These are phyloP conservation scores for Xerocomellus dryophilus DNA, from an alignment of 768 basidiomycete species.

Conservation along the genomic window DNA sequence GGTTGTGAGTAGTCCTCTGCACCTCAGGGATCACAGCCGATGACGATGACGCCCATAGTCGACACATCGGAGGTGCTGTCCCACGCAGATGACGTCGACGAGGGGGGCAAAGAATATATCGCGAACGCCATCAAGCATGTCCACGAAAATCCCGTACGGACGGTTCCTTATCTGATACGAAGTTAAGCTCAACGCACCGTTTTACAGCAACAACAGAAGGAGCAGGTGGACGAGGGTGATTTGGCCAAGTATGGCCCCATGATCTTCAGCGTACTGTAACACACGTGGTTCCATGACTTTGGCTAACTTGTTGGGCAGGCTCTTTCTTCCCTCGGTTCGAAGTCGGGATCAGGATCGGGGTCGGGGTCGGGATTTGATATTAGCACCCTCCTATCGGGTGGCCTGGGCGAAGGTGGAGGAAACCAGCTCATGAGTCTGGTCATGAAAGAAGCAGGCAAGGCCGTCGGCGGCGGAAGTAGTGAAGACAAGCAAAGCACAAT, in stretches of 20 bases:
- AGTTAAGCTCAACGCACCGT: neutral
- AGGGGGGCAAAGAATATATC: conserved; percentile 8
- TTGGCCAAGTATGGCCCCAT: conserved; percentile 21
- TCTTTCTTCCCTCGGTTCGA: conserved; percentile 5
- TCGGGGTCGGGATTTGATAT: conserved; percentile 40
- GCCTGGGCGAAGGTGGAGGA: conserved; percentile 43
- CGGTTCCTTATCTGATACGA: neutral
- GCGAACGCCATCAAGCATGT: conserved; percentile 22
- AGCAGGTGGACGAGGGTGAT: conserved; percentile 10
- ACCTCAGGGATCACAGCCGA: conserved; percentile 5
- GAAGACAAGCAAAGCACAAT: conserved; percentile 77
- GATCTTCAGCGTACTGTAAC: conserved; percentile 13
- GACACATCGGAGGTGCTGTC: conserved; percentile 60
- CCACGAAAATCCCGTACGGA: conserved; percentile 17
- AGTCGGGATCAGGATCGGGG: conserved; percentile 31
- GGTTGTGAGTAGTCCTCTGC: conserved; percentile 20
- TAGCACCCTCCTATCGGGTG: conserved; percentile 27
- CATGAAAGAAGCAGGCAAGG: conserved; percentile 75
- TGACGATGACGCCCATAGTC: conserved; percentile 39
- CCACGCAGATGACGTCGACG: conserved; percentile 37
- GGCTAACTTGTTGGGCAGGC: conserved; percentile 17
- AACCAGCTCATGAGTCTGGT: conserved; percentile 79
- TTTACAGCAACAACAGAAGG: conserved; percentile 14
- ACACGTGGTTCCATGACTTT: neutral
- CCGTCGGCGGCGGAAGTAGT: conserved; percentile 65